Evolutionary conservation across 306 rosid species (phyloP).

Genomic region (Cicer pinnatifidum): DNA sequence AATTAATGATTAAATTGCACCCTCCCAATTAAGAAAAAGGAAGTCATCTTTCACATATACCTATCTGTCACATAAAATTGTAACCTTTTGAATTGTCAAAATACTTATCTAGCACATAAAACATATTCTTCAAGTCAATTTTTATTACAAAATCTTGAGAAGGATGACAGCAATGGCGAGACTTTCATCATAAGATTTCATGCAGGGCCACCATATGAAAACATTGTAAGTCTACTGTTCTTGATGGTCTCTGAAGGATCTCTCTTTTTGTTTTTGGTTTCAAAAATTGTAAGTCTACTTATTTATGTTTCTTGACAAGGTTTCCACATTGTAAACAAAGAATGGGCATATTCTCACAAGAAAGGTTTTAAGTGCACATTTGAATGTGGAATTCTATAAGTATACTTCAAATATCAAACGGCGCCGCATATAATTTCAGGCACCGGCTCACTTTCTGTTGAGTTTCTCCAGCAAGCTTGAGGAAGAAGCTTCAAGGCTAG

Average conservation of each 20-base stretch:
- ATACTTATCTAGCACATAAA: neutral
- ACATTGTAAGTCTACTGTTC: constrained; percentile 42
- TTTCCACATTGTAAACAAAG: constrained; percentile 90
- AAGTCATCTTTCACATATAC: neutral
- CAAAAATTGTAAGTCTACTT: neutral
- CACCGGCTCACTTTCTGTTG: constrained; percentile 5
- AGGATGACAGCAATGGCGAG: constrained; percentile 85
- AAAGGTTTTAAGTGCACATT: constrained; percentile 92
- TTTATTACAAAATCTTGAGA: constrained; percentile 46
- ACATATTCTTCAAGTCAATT: neutral
- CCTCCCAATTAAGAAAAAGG: neutral
- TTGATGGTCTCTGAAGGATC: neutral
- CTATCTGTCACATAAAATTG: neutral
- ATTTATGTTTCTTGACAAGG: constrained; percentile 55
- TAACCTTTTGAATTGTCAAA: neutral
- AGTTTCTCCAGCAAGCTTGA: neutral
- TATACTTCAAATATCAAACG: constrained; percentile 92
- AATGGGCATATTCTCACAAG: constrained; percentile 92
- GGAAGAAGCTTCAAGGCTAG: constrained; percentile 2
- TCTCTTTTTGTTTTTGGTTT: neutral
- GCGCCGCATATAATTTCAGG: constrained; percentile 63
- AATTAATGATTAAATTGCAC: neutral
- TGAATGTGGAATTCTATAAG: constrained; percentile 88
- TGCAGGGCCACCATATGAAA: constrained; percentile 95
- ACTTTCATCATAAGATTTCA: constrained; percentile 92